Conservation (phyloP, 139 green algal genomes). For the Diplosphaera chodatii region DNA sequence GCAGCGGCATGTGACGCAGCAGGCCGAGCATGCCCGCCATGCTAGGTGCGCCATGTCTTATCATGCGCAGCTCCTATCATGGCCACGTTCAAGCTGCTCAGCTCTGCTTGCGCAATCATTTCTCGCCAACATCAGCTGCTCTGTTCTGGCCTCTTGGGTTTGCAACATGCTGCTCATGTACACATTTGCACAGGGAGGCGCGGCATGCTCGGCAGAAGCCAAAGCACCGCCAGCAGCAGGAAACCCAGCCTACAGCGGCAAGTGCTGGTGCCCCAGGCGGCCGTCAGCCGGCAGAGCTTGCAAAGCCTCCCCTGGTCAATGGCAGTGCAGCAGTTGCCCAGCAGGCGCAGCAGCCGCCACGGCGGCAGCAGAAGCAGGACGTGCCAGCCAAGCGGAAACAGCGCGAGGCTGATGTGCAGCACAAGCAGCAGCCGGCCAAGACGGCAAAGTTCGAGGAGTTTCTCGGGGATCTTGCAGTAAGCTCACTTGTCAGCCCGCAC, state of each 20-base stretch:
- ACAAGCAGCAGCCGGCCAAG: neutral
- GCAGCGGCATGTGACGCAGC: slow-evolving; percentile 3
- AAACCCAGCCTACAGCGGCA: neutral
- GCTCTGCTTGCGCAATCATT: too few relatives aligned
- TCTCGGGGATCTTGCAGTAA: slow-evolving; percentile 3
- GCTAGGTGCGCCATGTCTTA: too few relatives aligned
- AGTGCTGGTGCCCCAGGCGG: too few relatives aligned
- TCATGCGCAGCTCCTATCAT: too few relatives aligned
- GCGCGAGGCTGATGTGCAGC: slow-evolving; percentile 6
- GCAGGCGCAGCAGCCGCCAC: neutral
- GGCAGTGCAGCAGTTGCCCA: too few relatives aligned
- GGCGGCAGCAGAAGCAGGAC: neutral
- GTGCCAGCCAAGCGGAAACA: neutral
- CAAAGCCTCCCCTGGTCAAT: too few relatives aligned
- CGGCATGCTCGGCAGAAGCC: slow-evolving; percentile 6
- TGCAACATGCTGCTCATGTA: too few relatives aligned
- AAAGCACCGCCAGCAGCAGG: slow-evolving; percentile 2
- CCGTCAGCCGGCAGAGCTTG: too few relatives aligned
- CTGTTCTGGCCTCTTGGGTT: too few relatives aligned
- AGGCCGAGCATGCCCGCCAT: slow-evolving; percentile 3
- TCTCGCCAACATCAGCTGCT: too few relatives aligned
- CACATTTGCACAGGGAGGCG: neutral
- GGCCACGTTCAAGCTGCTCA: too few relatives aligned
- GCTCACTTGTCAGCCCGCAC: too few relatives aligned
- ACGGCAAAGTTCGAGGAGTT: slow-evolving; percentile 21